phyloP scores from a whole-genome alignment of 148 eudicot species.

The Silene uniflora region DNA sequence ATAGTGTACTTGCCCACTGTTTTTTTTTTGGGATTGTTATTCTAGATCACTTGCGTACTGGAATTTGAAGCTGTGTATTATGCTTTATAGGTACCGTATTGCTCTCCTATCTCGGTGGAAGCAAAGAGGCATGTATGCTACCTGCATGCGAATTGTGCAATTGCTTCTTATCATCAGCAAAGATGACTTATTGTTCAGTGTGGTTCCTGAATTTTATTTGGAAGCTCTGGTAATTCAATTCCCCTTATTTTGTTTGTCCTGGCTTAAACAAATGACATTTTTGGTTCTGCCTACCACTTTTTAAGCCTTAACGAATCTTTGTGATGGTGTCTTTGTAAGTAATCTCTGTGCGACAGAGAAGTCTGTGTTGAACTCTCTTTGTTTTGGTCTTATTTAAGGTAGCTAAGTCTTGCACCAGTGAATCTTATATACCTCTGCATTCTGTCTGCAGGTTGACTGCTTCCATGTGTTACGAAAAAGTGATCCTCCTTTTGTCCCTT shows the following conservation, averaged over 20 bases:
- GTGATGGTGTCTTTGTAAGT: neutral
- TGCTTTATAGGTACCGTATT: conserved; percentile 68
- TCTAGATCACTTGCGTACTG: neutral
- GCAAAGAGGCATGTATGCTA: conserved; percentile 93
- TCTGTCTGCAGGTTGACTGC: conserved; percentile 73
- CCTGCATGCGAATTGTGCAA: conserved; percentile 87
- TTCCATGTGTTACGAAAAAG: conserved; percentile 89
- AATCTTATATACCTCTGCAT: neutral
- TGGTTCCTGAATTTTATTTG: conserved; percentile 84
- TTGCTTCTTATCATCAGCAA: conserved; percentile 88
- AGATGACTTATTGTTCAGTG: conserved; percentile 61
- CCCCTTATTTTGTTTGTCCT: neutral
- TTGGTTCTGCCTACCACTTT: neutral
- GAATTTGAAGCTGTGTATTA: neutral
- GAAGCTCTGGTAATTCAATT: conserved; percentile 65
- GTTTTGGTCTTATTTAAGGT: neutral
- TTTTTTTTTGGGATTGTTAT: neutral
- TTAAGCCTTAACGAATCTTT: neutral
- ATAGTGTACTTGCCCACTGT: neutral
- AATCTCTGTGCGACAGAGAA: neutral
- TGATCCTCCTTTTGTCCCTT: conserved; percentile 91
- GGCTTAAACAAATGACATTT: neutral
- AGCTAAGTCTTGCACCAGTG: neutral
- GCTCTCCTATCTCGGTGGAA: conserved; percentile 85
- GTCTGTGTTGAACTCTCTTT: neutral